Evolutionary conservation across 331 rosid genomes (phyloP).

Genomic region (Quercus tomentella): DNA sequence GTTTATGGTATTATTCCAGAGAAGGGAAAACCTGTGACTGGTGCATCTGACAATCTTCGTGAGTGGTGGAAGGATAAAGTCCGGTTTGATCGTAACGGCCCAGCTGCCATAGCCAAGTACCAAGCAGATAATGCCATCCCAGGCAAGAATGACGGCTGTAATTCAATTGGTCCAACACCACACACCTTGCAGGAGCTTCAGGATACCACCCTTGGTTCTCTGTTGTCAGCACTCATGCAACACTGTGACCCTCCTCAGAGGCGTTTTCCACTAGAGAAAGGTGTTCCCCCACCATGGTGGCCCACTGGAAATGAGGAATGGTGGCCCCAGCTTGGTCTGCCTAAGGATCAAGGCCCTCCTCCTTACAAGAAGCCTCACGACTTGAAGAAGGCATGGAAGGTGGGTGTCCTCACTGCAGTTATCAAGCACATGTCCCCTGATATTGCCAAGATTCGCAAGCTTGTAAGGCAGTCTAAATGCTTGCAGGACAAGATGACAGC

Average conservation of each 20-base stretch:
- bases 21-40: conserved; percentile 88
- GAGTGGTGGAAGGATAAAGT: conserved; percentile 99
- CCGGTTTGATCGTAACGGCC: conserved; percentile 87
- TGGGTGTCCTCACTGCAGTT: conserved; percentile 84
- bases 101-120: conserved; percentile 86
- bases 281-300: conserved; percentile 96
- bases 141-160: conserved; percentile 64
- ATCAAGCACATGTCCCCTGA: conserved; percentile 97
- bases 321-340: conserved; percentile 83
- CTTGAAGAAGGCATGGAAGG: conserved; percentile 95
- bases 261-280: conserved; percentile 88
- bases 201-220: conserved; percentile 88
- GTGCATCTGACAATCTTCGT: conserved; percentile 89
- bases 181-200: conserved; percentile 92
- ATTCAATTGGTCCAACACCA: conserved; percentile 69
- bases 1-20: conserved; percentile 92
- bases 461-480: conserved; percentile 85
- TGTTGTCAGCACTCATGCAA: conserved; percentile 86
- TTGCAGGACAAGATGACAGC: conserved; percentile 97
- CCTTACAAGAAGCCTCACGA: conserved; percentile 98
- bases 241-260: conserved; percentile 97
- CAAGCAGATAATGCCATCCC: conserved; percentile 70
- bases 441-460: conserved; percentile 86
- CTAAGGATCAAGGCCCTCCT: conserved; percentile 80
- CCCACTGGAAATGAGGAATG: conserved; percentile 81